Conservation (phyloP, 2,329 filamentous ascomycete species). For the Grosmannia clavigera region DNA sequence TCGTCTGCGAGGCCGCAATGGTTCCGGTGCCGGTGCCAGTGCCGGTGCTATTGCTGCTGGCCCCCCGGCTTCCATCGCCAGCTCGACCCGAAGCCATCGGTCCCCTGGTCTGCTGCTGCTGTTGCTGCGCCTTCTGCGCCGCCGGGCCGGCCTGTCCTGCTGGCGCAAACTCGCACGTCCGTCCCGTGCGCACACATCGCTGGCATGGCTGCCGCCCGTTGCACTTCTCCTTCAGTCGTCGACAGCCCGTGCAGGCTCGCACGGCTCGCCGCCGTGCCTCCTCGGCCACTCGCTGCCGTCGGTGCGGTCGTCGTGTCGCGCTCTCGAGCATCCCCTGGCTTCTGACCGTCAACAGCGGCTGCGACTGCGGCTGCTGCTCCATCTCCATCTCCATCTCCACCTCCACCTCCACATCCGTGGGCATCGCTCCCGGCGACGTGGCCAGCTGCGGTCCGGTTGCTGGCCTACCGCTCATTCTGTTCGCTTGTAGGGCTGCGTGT, state of each 20-base stretch:
- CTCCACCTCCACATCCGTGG: not conserved
- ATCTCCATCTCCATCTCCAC: no score
- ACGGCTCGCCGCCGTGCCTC: slow-evolving; percentile 3
- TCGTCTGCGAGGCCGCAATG: not conserved
- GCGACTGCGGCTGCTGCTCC: not conserved
- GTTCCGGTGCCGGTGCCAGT: not conserved
- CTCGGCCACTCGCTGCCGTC: slow-evolving; percentile 3
- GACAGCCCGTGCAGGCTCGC: slow-evolving; percentile 7
- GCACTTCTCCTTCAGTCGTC: slow-evolving; percentile 14
- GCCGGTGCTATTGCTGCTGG: not conserved
- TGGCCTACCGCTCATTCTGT: not conserved
- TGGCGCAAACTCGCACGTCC: slow-evolving; percentile 10
- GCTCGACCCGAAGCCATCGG: no score
- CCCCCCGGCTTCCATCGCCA: not conserved
- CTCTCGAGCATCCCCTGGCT: no score
- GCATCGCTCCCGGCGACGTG: not conserved
- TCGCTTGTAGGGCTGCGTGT: not conserved
- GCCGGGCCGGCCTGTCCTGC: slow-evolving; percentile 17
- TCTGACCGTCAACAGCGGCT: not conserved
- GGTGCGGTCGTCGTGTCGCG: not conserved
- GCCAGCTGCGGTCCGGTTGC: not conserved
- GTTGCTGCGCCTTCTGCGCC: not conserved
- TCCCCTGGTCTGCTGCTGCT: not conserved
- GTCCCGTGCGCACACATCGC: slow-evolving; percentile 9
- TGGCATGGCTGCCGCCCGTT: slow-evolving; percentile 12